Conservation (phyloP, 208 protist species). For the Zelonia costaricensis region DNA sequence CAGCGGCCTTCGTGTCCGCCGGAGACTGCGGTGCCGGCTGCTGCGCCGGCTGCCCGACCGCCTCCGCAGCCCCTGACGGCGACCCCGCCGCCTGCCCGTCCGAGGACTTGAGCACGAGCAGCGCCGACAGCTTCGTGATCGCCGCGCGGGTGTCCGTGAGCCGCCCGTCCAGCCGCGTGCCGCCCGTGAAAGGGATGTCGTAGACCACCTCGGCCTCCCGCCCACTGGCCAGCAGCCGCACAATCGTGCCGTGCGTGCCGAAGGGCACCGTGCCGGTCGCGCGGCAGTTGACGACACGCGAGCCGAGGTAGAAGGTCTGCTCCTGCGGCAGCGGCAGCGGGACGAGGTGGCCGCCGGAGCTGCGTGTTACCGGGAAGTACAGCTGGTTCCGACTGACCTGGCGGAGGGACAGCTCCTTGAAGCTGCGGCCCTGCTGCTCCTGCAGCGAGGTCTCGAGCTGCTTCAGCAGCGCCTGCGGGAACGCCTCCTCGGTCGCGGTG, state of each 20-base stretch:
- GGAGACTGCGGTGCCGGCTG: constrained; percentile 56
- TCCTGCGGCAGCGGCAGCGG: constrained; percentile 75
- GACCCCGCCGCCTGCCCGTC: constrained; percentile 8
- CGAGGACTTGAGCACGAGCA: constrained; percentile 61
- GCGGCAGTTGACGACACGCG: constrained; percentile 87
- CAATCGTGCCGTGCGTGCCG: constrained; percentile 75
- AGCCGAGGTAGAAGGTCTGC: constrained; percentile 70
- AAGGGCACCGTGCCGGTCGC: constrained; percentile 79
- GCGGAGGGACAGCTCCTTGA: constrained; percentile 43
- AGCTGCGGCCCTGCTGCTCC: constrained; percentile 26
- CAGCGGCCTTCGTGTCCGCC: constrained; percentile 6
- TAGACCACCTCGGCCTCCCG: constrained; percentile 88
- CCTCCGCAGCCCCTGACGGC: neutral
- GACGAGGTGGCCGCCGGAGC: constrained; percentile 60
- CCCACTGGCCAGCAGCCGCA: constrained; percentile 76
- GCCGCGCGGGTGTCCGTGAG: constrained; percentile 66
- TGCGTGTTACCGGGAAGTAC: constrained; percentile 80
- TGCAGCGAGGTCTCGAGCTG: constrained; percentile 69
- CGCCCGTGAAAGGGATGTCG: constrained; percentile 83
- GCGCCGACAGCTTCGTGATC: constrained; percentile 62
- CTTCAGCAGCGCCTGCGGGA: constrained; percentile 52
- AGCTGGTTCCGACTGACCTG: constrained; percentile 61
- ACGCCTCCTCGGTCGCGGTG: constrained; percentile 70
- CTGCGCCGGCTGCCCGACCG: neutral
- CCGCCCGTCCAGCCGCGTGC: constrained; percentile 72